These are phyloP conservation scores for Daldinia concentrica DNA, from an alignment of 495 filamentous ascomycete species.

Conservation along the genomic window DNA sequence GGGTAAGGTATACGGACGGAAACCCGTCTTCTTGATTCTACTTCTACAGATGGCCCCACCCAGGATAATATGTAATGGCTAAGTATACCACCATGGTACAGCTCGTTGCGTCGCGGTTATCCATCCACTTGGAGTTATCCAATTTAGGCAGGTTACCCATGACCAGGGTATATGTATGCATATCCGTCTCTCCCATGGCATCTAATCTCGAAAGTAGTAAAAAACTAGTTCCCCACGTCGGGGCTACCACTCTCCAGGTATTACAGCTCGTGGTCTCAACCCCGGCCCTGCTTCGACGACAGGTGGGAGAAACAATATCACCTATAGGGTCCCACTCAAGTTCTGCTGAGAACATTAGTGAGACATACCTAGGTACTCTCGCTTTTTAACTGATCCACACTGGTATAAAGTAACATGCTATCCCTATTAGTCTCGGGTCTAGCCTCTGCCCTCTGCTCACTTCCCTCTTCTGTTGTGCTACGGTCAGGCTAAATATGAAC, in stretches of 20 bases:
- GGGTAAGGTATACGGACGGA: background rate
- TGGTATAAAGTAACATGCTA: slow-evolving; percentile 21
- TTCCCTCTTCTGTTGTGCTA: slow-evolving; percentile 1
- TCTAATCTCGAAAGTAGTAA: slow-evolving; percentile 20
- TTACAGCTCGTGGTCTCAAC: slow-evolving; percentile 12
- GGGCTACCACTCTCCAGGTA: slow-evolving; percentile 4
- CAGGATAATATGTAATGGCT: slow-evolving; percentile 24
- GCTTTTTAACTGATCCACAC: slow-evolving; percentile 10
- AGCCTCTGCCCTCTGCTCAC: background rate
- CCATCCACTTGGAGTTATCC: slow-evolving; percentile 21
- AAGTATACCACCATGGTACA: slow-evolving; percentile 18
- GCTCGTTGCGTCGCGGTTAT: slow-evolving; percentile 23
- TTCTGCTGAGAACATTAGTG: background rate
- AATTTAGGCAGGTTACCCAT: slow-evolving; percentile 43
- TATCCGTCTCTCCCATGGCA: background rate
- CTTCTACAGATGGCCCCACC: slow-evolving; percentile 3
- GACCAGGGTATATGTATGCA: slow-evolving; percentile 22
- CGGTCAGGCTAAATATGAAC: slow-evolving; percentile 9
- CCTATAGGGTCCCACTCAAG: background rate
- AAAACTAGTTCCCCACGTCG: slow-evolving; percentile 14
- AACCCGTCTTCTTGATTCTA: background rate
- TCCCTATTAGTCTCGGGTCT: slow-evolving; percentile 10
- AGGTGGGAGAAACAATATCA: background rate
- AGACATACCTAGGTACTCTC: background rate
- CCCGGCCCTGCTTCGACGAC: slow-evolving; percentile 8